Conservation (phyloP, 164 flowering plant species). For the Tetracentron sinense region DNA sequence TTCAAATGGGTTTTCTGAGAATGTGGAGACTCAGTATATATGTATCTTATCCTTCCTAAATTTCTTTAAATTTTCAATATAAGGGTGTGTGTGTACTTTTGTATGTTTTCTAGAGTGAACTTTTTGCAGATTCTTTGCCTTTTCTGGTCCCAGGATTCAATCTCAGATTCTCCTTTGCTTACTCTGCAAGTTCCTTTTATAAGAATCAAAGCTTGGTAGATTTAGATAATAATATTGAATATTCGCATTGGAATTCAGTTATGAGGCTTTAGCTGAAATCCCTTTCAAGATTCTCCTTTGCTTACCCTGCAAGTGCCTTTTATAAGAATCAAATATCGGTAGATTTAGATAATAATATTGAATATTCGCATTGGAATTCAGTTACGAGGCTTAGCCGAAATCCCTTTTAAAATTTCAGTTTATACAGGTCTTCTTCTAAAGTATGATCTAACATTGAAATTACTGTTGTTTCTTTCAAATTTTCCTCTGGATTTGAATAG, state of each 20-base stretch:
- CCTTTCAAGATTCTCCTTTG: not conserved
- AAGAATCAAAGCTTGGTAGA: not conserved
- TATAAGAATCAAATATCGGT: not conserved
- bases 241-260: not conserved
- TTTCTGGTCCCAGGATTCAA: too few species aligned
- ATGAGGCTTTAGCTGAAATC: not conserved
- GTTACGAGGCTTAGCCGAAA: not conserved
- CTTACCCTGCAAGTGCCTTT: not conserved
- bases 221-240: not conserved
- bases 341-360: not conserved
- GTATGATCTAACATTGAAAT: too few species aligned
- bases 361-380: not conserved
- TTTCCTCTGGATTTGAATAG: not conserved
- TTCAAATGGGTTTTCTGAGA: not conserved
- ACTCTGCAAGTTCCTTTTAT: not conserved
- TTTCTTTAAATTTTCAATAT: too few species aligned
- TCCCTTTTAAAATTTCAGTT: too few species aligned
- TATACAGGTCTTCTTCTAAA: too few species aligned
- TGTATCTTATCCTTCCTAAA: not conserved
- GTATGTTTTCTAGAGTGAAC: not conserved
- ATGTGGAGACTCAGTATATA: not conserved
- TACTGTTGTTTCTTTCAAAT: not conserved
- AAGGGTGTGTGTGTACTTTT: not conserved
- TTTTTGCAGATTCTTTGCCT: too few species aligned
- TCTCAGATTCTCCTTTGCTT: not conserved